Evolutionary conservation across 106 monocot genomes (phyloP).

Genomic region (Platanthera zijinensis): DNA sequence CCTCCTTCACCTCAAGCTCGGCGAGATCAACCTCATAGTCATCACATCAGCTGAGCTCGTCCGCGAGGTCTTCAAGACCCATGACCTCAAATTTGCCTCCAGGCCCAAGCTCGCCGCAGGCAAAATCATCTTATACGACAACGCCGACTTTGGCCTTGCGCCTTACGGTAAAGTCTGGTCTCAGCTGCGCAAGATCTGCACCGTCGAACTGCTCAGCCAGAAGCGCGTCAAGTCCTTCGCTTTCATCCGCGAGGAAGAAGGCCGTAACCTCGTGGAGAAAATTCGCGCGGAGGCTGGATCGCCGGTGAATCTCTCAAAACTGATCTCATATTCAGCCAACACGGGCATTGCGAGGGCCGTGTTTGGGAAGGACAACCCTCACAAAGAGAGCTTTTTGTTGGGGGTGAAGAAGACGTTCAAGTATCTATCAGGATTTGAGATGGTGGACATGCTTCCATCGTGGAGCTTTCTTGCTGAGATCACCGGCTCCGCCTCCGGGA

Average conservation of each 20-base stretch:
- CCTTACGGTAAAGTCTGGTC: conserved; percentile 7
- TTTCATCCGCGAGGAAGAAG: conserved; percentile 8
- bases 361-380: background rate
- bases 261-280: background rate
- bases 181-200: conserved; percentile 7
- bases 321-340: background rate
- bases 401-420: background rate
- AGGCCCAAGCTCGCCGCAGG: background rate
- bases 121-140: conserved; percentile 1
- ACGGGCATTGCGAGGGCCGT: background rate
- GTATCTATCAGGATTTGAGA: background rate
- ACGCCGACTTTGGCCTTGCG: background rate
- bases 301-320: background rate
- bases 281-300: background rate
- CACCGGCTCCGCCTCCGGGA: background rate
- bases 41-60: conserved; percentile 6
- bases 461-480: background rate
- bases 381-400: background rate
- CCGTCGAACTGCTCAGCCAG: background rate
- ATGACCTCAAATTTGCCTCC: conserved; percentile 8
- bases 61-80: conserved; percentile 2
- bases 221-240: conserved; percentile 2
- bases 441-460: background rate
- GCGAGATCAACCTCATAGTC: conserved; percentile 2
- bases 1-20: conserved; percentile 5